phyloP scores from a whole-genome alignment of 1,284 basidiomycete species.

The Sanghuangporus sanghuang region DNA sequence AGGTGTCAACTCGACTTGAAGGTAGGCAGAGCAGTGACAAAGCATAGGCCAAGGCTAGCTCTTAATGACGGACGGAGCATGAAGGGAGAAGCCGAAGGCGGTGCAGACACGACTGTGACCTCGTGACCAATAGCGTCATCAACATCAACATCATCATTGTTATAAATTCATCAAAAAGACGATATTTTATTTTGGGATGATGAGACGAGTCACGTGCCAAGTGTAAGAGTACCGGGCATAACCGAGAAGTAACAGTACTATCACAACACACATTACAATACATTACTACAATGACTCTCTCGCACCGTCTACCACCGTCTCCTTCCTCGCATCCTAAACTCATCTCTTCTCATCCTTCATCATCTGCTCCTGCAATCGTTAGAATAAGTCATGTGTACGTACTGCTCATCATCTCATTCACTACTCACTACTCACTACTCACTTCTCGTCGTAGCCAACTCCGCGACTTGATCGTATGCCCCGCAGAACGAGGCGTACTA shows the following conservation, averaged over 20 bases:
- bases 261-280: too few relatives aligned
- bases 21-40: too few relatives aligned
- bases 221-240: too few relatives aligned
- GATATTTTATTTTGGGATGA: not conserved
- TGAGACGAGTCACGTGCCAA: not conserved
- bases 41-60: too few relatives aligned
- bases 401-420: not conserved
- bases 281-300: conserved; percentile 15
- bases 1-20: too few relatives aligned
- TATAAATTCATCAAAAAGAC: too few relatives aligned
- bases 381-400: conserved; percentile 71
- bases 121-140: too few relatives aligned
- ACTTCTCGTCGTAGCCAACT: conserved; percentile 51
- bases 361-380: conserved; percentile 43
- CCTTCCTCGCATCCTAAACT: not conserved
- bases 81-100: too few relatives aligned
- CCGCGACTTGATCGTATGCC: conserved; percentile 71
- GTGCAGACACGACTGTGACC: too few relatives aligned
- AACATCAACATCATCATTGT: too few relatives aligned
- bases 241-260: too few relatives aligned
- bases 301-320: not conserved
- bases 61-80: too few relatives aligned
- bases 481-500: conserved; percentile 58
- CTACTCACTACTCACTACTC: not conserved
- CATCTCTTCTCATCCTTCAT: conserved; percentile 37